A percentile compares a stretch with the other conserved stretches of the same genome.
These are phyloP conservation scores for Zymoseptoria passerinii DNA, from an alignment of 2,329 filamentous ascomycete species.

Conservation along the genomic window DNA sequence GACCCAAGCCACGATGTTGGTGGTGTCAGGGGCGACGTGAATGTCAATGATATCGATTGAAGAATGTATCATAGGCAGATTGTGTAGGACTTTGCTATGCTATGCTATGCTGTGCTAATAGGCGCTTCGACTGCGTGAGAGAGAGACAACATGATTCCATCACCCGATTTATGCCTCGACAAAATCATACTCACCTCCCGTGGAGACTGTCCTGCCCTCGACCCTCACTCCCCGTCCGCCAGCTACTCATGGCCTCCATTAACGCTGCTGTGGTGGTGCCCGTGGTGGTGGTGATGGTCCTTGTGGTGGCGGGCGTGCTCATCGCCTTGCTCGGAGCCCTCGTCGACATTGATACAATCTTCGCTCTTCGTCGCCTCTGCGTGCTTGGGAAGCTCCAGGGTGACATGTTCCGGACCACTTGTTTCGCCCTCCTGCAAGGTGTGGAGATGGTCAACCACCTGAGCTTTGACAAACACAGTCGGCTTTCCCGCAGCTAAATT, in stretches of 20 bases:
- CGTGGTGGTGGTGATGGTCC: neutral
- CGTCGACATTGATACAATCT: neutral
- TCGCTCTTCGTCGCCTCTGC: neutral
- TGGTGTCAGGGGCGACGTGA: neutral
- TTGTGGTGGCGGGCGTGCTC: neutral
- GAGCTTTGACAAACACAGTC: neutral
- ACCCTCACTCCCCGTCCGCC: neutral
- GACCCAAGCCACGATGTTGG: neutral
- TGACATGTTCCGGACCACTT: neutral
- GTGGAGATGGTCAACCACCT: neutral
- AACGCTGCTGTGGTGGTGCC: neutral
- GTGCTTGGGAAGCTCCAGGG: neutral
- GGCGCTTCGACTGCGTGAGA: neutral
- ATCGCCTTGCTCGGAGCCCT: neutral
- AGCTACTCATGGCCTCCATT: neutral
- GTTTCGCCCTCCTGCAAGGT: neutral
- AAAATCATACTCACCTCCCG: neutral
- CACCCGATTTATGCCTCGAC: neutral
- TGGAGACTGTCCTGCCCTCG: neutral
- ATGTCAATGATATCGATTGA: neutral
- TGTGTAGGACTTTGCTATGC: neutral
- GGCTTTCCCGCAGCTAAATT: constrained; percentile 3
- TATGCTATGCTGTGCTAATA: neutral
- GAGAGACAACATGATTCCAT: neutral
- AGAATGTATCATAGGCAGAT: neutral